These are phyloP conservation scores for Psidium friedrichsthalianum DNA, from an alignment of 345 rosid species.

Conservation along the genomic window DNA sequence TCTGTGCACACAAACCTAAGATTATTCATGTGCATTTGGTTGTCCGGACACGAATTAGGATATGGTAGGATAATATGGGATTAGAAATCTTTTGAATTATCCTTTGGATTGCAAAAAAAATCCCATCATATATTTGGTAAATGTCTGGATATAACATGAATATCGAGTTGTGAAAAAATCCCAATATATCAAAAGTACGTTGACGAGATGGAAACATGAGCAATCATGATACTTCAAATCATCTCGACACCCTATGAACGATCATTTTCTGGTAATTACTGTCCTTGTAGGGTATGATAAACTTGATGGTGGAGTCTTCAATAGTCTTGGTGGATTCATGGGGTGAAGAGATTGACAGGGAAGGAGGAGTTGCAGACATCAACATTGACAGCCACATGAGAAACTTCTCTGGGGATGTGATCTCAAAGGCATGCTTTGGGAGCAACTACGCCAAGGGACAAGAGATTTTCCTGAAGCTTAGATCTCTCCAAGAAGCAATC, in stretches of 20 bases:
- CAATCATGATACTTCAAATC: neutral
- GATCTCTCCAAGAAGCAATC: conserved; percentile 18
- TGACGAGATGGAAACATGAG: too few relatives aligned
- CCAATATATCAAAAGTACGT: too few relatives aligned
- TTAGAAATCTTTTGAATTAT: too few relatives aligned
- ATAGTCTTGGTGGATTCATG: conserved; percentile 11
- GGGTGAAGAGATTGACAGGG: conserved; percentile 8
- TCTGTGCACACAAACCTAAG: neutral
- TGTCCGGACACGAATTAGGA: too few relatives aligned
- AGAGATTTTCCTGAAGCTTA: conserved; percentile 25
- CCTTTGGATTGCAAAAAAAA: too few relatives aligned
- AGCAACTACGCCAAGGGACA: conserved; percentile 30
- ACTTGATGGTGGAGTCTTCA: conserved; percentile 22
- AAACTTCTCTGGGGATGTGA: conserved; percentile 30
- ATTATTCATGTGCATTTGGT: too few relatives aligned
- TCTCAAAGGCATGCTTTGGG: conserved; percentile 38
- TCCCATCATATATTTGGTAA: too few relatives aligned
- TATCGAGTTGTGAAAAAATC: too few relatives aligned
- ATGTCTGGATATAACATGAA: too few relatives aligned
- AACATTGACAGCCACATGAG: conserved; percentile 14
- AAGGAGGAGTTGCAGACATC: conserved; percentile 10
- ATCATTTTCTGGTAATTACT: neutral
- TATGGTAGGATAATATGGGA: too few relatives aligned
- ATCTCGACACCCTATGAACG: neutral
- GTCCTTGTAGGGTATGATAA: conserved; percentile 12